A percentile compares a stretch with the other conserved stretches of the same genome.
phyloP scores from a whole-genome alignment of 805 yeast genomes.

The Ogataea methylovora region DNA sequence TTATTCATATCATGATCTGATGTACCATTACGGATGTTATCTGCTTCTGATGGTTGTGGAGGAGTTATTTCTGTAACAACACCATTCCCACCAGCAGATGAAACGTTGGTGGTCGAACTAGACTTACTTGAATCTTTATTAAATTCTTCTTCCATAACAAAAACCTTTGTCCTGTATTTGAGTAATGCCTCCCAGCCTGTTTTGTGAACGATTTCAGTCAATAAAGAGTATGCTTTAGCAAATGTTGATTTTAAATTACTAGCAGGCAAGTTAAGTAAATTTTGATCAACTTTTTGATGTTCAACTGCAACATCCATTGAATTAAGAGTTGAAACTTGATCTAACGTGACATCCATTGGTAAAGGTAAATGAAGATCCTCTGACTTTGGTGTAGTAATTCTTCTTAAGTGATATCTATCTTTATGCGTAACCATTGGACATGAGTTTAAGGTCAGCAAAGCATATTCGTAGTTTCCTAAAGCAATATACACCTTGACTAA shows the following conservation, averaged over 20 bases:
- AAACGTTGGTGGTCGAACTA: conserved; percentile 2
- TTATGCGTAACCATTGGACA: conserved; percentile 77
- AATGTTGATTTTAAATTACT: conserved; percentile 56
- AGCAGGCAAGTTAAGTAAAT: conserved; percentile 57
- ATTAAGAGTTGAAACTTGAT: conserved; percentile 60
- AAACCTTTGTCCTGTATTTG: conserved; percentile 51
- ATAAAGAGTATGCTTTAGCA: conserved; percentile 48
- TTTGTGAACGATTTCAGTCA: conserved; percentile 57
- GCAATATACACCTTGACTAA: conserved; percentile 58
- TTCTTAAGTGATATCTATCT: conserved; percentile 54
- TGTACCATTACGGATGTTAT: not conserved
- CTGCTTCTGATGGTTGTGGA: conserved; percentile 1
- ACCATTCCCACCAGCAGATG: conserved; percentile 2
- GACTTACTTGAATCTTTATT: conserved; percentile 24
- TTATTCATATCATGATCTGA: not conserved
- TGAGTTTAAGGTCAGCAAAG: conserved; percentile 64
- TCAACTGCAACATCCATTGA: conserved; percentile 60
- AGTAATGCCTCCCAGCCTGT: conserved; percentile 70
- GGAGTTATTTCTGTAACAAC: not conserved
- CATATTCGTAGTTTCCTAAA: conserved; percentile 60
- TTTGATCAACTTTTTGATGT: conserved; percentile 57
- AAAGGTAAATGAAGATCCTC: conserved; percentile 66
- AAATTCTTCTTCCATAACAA: conserved; percentile 64
- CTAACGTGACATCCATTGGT: conserved; percentile 66
- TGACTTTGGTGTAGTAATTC: conserved; percentile 46